Evolutionary conservation across 306 rosid species (phyloP), one percentile per base, ranked within the genome.

Genomic region (Gastrolobium villosum): DNA sequence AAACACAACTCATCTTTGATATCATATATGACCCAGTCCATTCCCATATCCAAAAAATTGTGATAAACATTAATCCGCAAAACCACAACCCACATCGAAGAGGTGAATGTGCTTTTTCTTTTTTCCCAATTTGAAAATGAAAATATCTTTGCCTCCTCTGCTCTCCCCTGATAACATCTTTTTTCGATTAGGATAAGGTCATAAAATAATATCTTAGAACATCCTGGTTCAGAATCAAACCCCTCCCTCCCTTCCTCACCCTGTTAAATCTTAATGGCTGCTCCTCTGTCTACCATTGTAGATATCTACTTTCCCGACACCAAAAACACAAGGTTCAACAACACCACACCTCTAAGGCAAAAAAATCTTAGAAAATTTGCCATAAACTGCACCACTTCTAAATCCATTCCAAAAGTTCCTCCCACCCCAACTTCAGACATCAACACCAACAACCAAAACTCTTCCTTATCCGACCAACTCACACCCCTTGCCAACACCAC

Each of bases 401-500:
- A 86, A 59, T 62, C 93, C 65, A 77, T 66, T 59, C 84, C 84
- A 14, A 78, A 76, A 62, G 63, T 86, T 61, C 79, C 91, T 7
- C 80, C 81, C 11, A 15, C 80, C 1, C 52, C 75, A 32, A 60
- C 65, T 71, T 72, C 88, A 4, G 66, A 76, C 48, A 65, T 45
- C 11, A 15, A 15, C n/a, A 32, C n/a, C 70, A 41, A 73, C 7
- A 87, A 83, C 9, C 88, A 88, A 55, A 84, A 39, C 84, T 74
- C 91, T 43, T 87, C 97, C 36, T 77, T 95, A 28, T 93, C 96
- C 7, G 99, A 96, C 32, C 99, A 96, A 74, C 99, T 96, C 79
- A 65, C 76, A 30, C 87, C 94, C 10, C 83, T 96, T 5, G 80
- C 90, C 37, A 65, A 77, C n/a, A 82, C 86, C 14, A 91, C 93